Percentiles rank a stretch among this genome's conserved stretches.
Conservation (phyloP, 2,329 filamentous ascomycete species). For the Verticillium alfalfae region DNA sequence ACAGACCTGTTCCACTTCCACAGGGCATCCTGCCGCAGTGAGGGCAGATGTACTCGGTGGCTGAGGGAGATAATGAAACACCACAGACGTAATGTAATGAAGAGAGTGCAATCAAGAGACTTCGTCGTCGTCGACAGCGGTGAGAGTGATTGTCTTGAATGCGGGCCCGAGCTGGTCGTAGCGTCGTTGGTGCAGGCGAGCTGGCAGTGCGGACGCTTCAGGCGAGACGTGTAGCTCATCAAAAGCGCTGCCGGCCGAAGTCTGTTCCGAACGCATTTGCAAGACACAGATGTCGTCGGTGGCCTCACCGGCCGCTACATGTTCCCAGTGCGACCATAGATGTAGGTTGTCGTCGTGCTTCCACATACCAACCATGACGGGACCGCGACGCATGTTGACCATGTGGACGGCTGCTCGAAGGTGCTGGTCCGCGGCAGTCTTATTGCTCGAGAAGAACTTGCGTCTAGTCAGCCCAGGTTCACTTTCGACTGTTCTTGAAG, state of each 20-base stretch:
- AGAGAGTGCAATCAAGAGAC: neutral
- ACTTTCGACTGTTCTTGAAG: too few relatives aligned
- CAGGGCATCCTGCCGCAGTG: conserved; percentile 16
- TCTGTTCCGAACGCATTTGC: neutral
- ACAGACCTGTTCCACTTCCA: conserved; percentile 33
- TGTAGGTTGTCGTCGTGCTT: conserved; percentile 1
- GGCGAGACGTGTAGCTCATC: neutral
- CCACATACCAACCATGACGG: neutral
- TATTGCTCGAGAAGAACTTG: neutral
- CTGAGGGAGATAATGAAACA: neutral
- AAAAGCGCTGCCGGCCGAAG: neutral
- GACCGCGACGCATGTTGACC: neutral
- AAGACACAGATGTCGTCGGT: neutral
- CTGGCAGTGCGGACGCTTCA: neutral
- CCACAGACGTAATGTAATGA: too few relatives aligned
- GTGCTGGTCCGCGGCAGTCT: conserved; percentile 1
- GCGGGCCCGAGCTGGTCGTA: neutral
- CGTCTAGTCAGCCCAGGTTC: neutral
- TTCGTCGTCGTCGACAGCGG: neutral
- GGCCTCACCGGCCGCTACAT: neutral
- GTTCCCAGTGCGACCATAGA: conserved; percentile 2
- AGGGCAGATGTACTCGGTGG: neutral
- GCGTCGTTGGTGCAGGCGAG: neutral
- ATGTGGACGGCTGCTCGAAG: neutral
- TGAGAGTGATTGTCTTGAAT: neutral